Conservation (phyloP, 2,329 filamentous ascomycete species). For the Xylaria sp. region DNA sequence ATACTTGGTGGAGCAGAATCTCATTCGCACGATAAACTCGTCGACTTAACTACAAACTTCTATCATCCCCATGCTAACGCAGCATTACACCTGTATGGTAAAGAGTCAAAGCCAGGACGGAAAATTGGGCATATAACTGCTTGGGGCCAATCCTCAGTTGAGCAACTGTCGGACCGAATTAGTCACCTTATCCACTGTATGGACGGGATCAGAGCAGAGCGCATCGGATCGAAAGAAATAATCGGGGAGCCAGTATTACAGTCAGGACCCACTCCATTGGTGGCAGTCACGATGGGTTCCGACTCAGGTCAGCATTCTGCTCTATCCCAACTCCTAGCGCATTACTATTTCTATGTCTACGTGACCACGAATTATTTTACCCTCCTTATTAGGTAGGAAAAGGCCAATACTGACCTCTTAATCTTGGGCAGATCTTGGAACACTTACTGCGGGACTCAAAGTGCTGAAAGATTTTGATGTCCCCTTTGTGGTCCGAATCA, state of each 20-base stretch:
- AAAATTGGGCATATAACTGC: conserved; percentile 97
- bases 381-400: too few species aligned
- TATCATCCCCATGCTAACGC: conserved; percentile 61
- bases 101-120: conserved; percentile 84
- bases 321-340: not conserved
- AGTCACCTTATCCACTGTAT: conserved; percentile 76
- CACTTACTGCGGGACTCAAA: conserved; percentile 73
- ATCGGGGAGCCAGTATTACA: conserved; percentile 43
- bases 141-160: conserved; percentile 73
- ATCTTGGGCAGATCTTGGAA: conserved; percentile 62
- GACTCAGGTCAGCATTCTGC: conserved; percentile 64
- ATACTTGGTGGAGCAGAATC: conserved; percentile 76
- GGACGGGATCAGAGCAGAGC: conserved; percentile 67
- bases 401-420: conserved; percentile 8
- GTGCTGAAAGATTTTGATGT: conserved; percentile 77
- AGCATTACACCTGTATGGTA: conserved; percentile 89
- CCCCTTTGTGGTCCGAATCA: conserved; percentile 78
- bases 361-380: not conserved
- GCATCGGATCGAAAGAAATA: not conserved
- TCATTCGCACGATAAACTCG: conserved; percentile 69
- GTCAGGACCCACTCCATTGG: conserved; percentile 61
- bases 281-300: conserved; percentile 86
- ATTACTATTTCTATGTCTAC: not conserved
- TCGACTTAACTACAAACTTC: conserved; percentile 58
- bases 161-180: conserved; percentile 68